Evolutionary conservation across 192 early-diverging fungal species (phyloP), one percentile per base, ranked within the genome.

Genomic region (Linderina pennispora): DNA sequence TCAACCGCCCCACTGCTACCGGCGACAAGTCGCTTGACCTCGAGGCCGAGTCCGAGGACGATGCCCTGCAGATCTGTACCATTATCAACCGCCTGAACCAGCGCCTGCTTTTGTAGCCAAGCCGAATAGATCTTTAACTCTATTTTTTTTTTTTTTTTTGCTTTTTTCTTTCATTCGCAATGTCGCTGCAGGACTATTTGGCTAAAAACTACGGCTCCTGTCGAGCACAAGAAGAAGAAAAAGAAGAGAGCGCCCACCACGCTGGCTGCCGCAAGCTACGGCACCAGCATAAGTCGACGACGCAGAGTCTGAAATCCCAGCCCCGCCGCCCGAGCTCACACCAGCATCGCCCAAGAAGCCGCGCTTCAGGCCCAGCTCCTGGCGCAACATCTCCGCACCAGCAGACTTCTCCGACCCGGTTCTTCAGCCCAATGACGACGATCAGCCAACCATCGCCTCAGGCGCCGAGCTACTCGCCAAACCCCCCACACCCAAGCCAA

Each of bases 21-120:
- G 83, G 75, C 24, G 79, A 77, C 49, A 91, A 88, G 53, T 86
- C 84, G 2, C 77, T 87, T 53, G 87, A 89, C 34, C 71, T 91
- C 55, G 88, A 91, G 48, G 86, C 88, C 1, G 76, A 68, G n/a
- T 72, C 69, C 35, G 53, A 79, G 8, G 77, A 86, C 21, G 74
- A 82, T 11, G 68, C 69, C 17, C 28, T 38, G 19, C 35, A 41
- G 20, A 77, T 77, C 19, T 73, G 70, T 48, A 47, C 48, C 14
- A 56, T 70, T 4, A 57, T 77, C 25, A 44, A 50, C 34, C 50
- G 52, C 1, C 33, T 65, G 45, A 50, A 46, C 42, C 46, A 58
- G 11, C 20, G 21, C n/a, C n/a, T n/a, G 21, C 21, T 8, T 40
- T 5, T 40, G 38, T 31, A 31, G n/a, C n/a, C n/a, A n/a, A n/a